phyloP scores from a whole-genome alignment of 306 rosid species.

The cucumber (Cucumis sativus) region DNA sequence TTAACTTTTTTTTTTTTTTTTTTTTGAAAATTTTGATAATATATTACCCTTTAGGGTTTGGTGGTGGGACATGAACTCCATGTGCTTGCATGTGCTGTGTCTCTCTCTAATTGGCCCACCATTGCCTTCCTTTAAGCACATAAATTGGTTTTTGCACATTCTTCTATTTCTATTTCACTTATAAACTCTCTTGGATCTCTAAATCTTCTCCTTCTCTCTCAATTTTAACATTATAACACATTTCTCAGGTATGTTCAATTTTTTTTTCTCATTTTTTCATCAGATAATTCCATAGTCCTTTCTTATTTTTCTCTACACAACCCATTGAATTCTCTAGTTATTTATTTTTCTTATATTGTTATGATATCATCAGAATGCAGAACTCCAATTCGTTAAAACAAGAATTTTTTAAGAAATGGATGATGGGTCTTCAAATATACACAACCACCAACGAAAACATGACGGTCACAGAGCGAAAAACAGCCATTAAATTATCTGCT shows the following conservation, averaged over 20 bases:
- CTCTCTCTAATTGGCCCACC: constrained; percentile 70
- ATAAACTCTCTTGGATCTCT: constrained; percentile 31
- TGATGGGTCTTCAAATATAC: constrained; percentile 42
- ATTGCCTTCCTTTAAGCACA: constrained; percentile 36
- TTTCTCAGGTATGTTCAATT: constrained; percentile 20
- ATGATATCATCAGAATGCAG: constrained; percentile 31
- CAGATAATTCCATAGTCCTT: not conserved
- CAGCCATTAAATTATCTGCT: constrained; percentile 65
- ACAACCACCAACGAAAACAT: constrained; percentile 26
- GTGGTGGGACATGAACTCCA: constrained; percentile 70
- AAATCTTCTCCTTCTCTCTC: constrained; percentile 14
- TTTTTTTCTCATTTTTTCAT: not conserved
- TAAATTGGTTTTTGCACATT: constrained; percentile 48
- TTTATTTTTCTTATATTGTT: not conserved
- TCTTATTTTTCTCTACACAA: not conserved
- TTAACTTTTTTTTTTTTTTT: not conserved
- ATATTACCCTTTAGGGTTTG: constrained; percentile 39
- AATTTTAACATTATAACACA: not conserved
- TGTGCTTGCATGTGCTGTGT: constrained; percentile 98
- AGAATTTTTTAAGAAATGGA: constrained; percentile 63
- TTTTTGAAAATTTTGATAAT: not conserved
- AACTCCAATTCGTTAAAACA: constrained; percentile 30
- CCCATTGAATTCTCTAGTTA: not conserved
- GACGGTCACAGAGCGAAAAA: constrained; percentile 53
- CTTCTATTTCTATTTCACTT: constrained; percentile 18